phyloP scores from a whole-genome alignment of 768 basidiomycete species.

The Xerocomus potaroensis region DNA sequence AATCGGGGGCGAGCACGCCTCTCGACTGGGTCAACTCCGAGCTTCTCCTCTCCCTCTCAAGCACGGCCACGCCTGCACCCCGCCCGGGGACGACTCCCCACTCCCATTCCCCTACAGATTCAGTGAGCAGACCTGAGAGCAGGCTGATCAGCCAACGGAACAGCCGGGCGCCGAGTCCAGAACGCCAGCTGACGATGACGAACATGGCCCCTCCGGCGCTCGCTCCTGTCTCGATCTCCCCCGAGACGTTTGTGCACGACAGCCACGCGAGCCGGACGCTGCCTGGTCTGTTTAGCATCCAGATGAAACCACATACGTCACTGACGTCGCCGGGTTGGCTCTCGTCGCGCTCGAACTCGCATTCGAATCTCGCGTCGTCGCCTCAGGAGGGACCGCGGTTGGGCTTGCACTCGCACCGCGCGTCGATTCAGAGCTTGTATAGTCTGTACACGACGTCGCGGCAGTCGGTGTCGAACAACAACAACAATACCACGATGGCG shows the following conservation, averaged over 20 bases:
- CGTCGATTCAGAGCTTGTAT: neutral
- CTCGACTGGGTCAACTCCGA: slow-evolving; percentile 86
- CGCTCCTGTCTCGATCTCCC: slow-evolving; percentile 17
- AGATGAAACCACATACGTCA: slow-evolving; percentile 58
- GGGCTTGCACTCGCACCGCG: slow-evolving; percentile 1
- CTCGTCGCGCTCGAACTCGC: slow-evolving; percentile 34
- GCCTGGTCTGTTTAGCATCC: slow-evolving; percentile 49
- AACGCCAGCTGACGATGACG: slow-evolving; percentile 30
- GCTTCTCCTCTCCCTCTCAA: slow-evolving; percentile 62
- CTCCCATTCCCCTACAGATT: slow-evolving; percentile 23
- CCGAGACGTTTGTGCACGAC: slow-evolving; percentile 52
- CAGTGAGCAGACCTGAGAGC: slow-evolving; percentile 24
- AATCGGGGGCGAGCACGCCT: slow-evolving; percentile 41
- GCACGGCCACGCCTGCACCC: slow-evolving; percentile 26
- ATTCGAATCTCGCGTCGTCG: slow-evolving; percentile 26
- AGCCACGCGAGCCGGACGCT: slow-evolving; percentile 47
- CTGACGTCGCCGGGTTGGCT: slow-evolving; percentile 43
- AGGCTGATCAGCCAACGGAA: slow-evolving; percentile 31
- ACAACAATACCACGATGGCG: no score
- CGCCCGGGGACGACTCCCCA: slow-evolving; percentile 14
- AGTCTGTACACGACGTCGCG: neutral
- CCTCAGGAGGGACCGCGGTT: neutral
- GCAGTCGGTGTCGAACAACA: neutral
- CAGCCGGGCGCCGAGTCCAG: slow-evolving; percentile 58
- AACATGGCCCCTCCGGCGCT: neutral